Evolutionary conservation across 1,284 basidiomycete species (phyloP).

Genomic region (Ceratobasidium sp.): DNA sequence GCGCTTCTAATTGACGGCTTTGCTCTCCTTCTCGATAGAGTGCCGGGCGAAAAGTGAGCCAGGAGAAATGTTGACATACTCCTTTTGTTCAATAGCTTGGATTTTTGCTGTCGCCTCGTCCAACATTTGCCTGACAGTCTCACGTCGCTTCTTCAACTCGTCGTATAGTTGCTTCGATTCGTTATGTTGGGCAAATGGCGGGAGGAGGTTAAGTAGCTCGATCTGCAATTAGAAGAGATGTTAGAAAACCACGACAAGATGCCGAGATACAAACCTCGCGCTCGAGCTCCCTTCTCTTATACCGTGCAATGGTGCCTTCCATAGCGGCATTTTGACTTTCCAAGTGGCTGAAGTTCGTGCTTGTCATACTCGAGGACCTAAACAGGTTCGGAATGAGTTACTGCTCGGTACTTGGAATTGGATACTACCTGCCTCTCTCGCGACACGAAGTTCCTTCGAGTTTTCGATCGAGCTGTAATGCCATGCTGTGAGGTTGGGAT

Average conservation of each 20-base stretch:
- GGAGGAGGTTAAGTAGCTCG: conserved; percentile 67
- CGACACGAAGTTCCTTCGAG: conserved; percentile 68
- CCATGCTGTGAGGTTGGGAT: conserved; percentile 80
- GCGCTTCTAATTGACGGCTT: conserved; percentile 54
- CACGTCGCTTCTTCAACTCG: conserved; percentile 64
- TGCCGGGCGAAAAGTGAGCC: not conserved
- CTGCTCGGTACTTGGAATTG: conserved; percentile 35
- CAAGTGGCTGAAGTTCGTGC: conserved; percentile 67
- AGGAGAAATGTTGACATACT: conserved; percentile 60
- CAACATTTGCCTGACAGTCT: conserved; percentile 63
- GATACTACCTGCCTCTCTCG: conserved; percentile 61
- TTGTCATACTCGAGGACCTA: conserved; percentile 67
- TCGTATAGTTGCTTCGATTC: conserved; percentile 65
- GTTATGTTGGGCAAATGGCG: conserved; percentile 76
- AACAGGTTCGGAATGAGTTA: conserved; percentile 17
- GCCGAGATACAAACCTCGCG: conserved; percentile 59
- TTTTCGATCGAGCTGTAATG: conserved; percentile 77
- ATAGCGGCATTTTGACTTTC: conserved; percentile 78
- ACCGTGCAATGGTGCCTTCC: conserved; percentile 81
- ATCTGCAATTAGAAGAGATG: conserved; percentile 61
- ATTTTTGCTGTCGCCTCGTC: conserved; percentile 68
- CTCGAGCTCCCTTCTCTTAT: conserved; percentile 77
- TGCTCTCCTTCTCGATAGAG: conserved; percentile 63
- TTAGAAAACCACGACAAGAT: conserved; percentile 6
- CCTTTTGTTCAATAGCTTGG: conserved; percentile 68